Evolutionary conservation across 108 stramenopile species (phyloP).

Genomic region (Schizochytrium sp.): DNA sequence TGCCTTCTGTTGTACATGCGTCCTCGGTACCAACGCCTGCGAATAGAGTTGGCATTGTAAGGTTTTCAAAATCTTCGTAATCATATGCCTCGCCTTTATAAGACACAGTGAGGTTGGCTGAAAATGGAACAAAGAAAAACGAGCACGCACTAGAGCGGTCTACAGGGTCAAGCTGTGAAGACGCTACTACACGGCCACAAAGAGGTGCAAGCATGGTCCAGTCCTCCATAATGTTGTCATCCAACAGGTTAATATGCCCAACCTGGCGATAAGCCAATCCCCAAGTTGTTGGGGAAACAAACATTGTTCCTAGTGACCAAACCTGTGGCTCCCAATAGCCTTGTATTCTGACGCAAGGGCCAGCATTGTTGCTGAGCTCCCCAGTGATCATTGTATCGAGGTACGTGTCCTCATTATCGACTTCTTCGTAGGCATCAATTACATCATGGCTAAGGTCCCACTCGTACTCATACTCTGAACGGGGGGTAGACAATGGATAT

Average conservation of each 20-base stretch:
- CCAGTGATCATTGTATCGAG: neutral
- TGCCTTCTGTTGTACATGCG: neutral
- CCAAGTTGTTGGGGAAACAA: slow-evolving; percentile 3
- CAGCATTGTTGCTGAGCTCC: neutral
- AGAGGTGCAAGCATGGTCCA: slow-evolving; percentile 7
- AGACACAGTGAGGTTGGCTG: neutral
- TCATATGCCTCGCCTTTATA: neutral
- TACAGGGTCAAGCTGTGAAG: slow-evolving; percentile 9
- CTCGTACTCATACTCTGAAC: neutral
- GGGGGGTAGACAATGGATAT: slow-evolving; percentile 8
- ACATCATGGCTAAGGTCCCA: neutral
- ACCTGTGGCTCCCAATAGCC: slow-evolving; percentile 23
- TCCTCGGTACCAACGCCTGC: slow-evolving; percentile 26
- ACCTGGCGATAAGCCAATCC: slow-evolving; percentile 8
- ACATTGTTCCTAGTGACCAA: slow-evolving; percentile 3
- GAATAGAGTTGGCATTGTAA: neutral
- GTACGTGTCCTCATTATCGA: neutral
- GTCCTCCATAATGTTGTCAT: neutral
- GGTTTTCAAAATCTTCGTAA: neutral
- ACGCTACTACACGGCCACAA: neutral
- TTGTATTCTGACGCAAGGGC: neutral
- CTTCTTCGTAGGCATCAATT: neutral
- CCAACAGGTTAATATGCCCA: neutral
- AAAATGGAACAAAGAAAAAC: neutral
- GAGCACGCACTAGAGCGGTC: neutral